Base-by-base conservation (phyloP, 305 asterid genomes). In the Fraxinus xanthoxyloides region DNA sequence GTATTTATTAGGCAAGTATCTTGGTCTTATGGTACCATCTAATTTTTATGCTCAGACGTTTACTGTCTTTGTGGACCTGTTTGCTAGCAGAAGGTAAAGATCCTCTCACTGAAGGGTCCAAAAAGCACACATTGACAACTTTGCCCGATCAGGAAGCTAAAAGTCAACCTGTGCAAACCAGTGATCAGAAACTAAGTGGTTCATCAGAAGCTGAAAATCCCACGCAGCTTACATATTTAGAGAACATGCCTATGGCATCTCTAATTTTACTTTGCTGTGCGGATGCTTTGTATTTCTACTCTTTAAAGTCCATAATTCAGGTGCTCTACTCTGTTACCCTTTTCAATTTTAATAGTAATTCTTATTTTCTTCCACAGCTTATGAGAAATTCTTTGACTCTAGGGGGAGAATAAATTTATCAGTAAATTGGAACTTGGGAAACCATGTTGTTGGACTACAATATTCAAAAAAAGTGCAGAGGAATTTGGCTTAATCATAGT, bases 381-480 rank as follows among this genome's bases (percentile, higher is more conserved):
- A 77, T 73, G 77, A 84, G 75, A 78, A 77, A 79, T 80, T 74
- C 61, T 78, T 82, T 77, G 40, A 77, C 76, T 78, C 36, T 77
- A 96, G 99, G 99, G 98, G 51, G 86, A 83, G 36, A 43, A 72
- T 80, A 84, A 87, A 48, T 83, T 79, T 75, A 77, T 84, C 81
- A 86, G 32, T 46, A 87, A 92, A 86, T 85, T 91, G 79, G 83
- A 90, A 84, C 97, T 93, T 73, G 91, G 77, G 83, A 90, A 92
- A 87, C 96, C 90, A 6, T 93, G 98, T 90, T 86, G 90, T 69
- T 93, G 99, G 98, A 86, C 94, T 79, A 28, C 97, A 69, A 83
- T 92, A 82, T 83, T 90, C 88, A 90, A 88, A 85, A 90, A 86
- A 80, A 90, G 89, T 81, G 89, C 79, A 61, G 91, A 82, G 84